Base-by-base conservation (phyloP, 2,329 filamentous ascomycete species). In the Zymoseptoria brevis region DNA sequence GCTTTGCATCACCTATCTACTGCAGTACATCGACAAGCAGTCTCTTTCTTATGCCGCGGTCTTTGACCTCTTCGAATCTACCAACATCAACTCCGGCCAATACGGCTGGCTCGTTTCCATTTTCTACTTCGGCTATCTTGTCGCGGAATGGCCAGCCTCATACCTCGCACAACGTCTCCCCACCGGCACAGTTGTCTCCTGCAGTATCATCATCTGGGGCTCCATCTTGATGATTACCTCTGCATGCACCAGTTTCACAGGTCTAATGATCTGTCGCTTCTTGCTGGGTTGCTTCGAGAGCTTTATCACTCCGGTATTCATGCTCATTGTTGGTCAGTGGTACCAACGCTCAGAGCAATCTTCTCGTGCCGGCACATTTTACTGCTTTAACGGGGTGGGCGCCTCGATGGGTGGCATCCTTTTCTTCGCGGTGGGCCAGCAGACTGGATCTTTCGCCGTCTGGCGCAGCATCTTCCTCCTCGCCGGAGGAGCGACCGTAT, bases 321-420 rank as follows among this genome's bases (percentile, higher is more conserved):
- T 68, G 65, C 64, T 68, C 65, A 64, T 66, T 22, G 65, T 68
- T 8, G 63, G 81, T 26, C 86, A 87, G 76, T 89, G 86, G 86
- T 89, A 89, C 71, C 82, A 81, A 58, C 79, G 86, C 19, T 81
- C 86, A 57, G 86, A 84, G 79, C 8, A 69, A 30, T 66, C 67
- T 5, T 55, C 62, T 4, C 53, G 67, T 35, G 67, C 67, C 16
- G 64, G 63, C n/a, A 55, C 63, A n/a, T 76, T 76, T 73, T 87
- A 87, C 71, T 88, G 88, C 83, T 89, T 89, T 85, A 90, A 89
- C 69, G 87, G 87, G 1, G 80, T 79, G 1, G 87, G 89, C 67
- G 86, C 88, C 66, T 84, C 88, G 53, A 83, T 88, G 2, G 87
- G 87, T 29, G 87, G 87, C 2, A 79, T 89, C 1, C 76, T 89